These are phyloP conservation scores for Saitozyma sp. DNA, from an alignment of 768 basidiomycete genomes.

Conservation along the genomic window DNA sequence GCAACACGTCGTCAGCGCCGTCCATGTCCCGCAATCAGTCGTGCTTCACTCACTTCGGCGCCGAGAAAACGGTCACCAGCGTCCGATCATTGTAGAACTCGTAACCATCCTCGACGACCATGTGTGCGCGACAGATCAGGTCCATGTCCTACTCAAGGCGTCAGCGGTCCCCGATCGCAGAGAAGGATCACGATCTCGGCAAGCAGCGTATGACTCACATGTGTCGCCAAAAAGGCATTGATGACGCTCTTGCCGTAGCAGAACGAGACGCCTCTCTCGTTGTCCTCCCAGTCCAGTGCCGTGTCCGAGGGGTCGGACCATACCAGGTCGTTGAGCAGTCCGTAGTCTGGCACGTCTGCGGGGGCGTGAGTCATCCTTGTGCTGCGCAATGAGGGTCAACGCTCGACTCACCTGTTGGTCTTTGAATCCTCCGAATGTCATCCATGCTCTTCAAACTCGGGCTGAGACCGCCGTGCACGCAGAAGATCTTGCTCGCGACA, in stretches of 20 bases:
- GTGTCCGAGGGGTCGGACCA: conserved; percentile 99
- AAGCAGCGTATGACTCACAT: conserved; percentile 34
- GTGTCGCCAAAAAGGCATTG: conserved; percentile 77
- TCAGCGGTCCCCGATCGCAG: conserved; percentile 8
- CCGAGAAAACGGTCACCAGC: conserved; percentile 96
- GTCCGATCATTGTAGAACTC: conserved; percentile 99
- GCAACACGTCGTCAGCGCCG: conserved; percentile 4
- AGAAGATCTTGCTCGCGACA: conserved; percentile 99
- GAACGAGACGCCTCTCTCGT: conserved; percentile 97
- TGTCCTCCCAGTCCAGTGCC: conserved; percentile 98
- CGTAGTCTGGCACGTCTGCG: conserved; percentile 92
- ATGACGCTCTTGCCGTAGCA: conserved; percentile 98
- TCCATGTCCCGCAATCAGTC: not conserved
- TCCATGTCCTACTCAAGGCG: conserved; percentile 74
- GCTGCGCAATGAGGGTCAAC: not conserved
- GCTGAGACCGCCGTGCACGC: conserved; percentile 92
- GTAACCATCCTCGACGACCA: conserved; percentile 96
- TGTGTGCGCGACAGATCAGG: conserved; percentile 97
- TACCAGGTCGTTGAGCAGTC: conserved; percentile 90
- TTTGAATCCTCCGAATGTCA: conserved; percentile 94
- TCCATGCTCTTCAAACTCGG: conserved; percentile 71
- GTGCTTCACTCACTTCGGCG: conserved; percentile 74
- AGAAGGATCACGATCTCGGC: not conserved
- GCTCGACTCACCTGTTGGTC: conserved; percentile 65
- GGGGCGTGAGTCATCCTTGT: not conserved